These are phyloP conservation scores for Suillus fuscotomentosus DNA, from an alignment of 768 basidiomycete species.

Conservation along the genomic window DNA sequence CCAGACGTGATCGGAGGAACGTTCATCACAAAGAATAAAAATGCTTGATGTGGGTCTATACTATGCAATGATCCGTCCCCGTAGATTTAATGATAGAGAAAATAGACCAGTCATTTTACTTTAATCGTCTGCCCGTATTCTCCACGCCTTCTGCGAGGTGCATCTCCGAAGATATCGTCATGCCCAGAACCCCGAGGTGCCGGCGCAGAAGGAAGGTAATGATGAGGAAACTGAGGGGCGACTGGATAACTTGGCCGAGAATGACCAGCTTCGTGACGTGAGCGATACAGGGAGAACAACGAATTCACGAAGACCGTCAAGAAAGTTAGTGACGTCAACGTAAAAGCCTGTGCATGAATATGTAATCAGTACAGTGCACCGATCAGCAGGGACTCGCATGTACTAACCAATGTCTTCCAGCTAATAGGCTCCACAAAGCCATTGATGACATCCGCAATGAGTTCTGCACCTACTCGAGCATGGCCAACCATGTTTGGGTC, in stretches of 20 bases:
- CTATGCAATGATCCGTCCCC: slow-evolving; percentile 18
- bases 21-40: slow-evolving; percentile 16
- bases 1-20: slow-evolving; percentile 12
- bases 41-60: slow-evolving; percentile 22
- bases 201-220: slow-evolving; percentile 52
- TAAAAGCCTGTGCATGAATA: slow-evolving; percentile 52
- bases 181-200: slow-evolving; percentile 47
- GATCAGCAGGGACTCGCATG: slow-evolving; percentile 1
- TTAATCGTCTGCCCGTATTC: slow-evolving; percentile 56
- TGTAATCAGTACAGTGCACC: not conserved
- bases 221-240: slow-evolving; percentile 43
- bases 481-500: slow-evolving; percentile 89
- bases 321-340: slow-evolving; percentile 72
- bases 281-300: slow-evolving; percentile 74
- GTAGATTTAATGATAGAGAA: slow-evolving; percentile 20
- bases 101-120: slow-evolving; percentile 41
- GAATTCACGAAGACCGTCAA: slow-evolving; percentile 79
- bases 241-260: slow-evolving; percentile 38
- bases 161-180: slow-evolving; percentile 37
- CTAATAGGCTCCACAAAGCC: slow-evolving; percentile 96
- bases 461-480: slow-evolving; percentile 88
- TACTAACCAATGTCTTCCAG: slow-evolving; percentile 90
- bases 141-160: slow-evolving; percentile 51
- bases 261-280: slow-evolving; percentile 53
- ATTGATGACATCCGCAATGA: slow-evolving; percentile 94